These are phyloP conservation scores for Albifimbria verrucaria DNA, from an alignment of 2,329 filamentous ascomycete species.

Conservation along the genomic window DNA sequence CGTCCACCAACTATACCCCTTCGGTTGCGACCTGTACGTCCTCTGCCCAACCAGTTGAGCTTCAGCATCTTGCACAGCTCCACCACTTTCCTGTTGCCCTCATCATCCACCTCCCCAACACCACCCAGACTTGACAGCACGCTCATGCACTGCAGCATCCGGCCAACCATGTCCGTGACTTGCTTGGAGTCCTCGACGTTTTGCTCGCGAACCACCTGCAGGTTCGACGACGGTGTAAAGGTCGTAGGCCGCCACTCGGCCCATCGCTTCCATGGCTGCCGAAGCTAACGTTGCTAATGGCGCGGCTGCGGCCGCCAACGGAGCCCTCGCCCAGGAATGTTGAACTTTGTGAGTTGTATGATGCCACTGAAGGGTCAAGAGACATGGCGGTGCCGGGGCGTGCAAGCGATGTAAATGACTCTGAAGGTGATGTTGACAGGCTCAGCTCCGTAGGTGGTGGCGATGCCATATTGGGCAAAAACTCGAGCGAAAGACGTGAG, in stretches of 20 bases:
- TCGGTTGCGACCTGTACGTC: conserved; percentile 82
- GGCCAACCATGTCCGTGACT: conserved; percentile 88
- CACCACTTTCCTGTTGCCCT: conserved; percentile 74
- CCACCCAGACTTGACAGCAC: conserved; percentile 73
- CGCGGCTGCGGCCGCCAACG: conserved; percentile 65
- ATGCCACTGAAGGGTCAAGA: conserved; percentile 70
- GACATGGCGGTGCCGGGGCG: conserved; percentile 73
- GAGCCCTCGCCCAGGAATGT: conserved; percentile 69
- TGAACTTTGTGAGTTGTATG: conserved; percentile 75
- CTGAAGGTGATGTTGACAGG: conserved; percentile 49
- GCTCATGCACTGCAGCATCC: conserved; percentile 95
- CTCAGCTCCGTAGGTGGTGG: conserved; percentile 51
- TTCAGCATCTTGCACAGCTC: conserved; percentile 84
- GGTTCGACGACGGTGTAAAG: conserved; percentile 45
- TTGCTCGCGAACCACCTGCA: conserved; percentile 47
- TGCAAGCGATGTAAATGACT: conserved; percentile 40
- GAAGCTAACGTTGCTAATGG: conserved; percentile 80
- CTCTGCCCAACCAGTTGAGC: conserved; percentile 92
- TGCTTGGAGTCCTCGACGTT: conserved; percentile 69
- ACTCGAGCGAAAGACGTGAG: conserved; percentile 83
- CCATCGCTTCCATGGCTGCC: conserved; percentile 49
- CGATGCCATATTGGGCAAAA: conserved; percentile 53
- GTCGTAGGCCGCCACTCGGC: conserved; percentile 32
- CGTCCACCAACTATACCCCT: conserved; percentile 80
- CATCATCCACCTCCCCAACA: conserved; percentile 60